Conservation (phyloP, 164 flowering plant genomes). For the Taxillus chinensis region DNA sequence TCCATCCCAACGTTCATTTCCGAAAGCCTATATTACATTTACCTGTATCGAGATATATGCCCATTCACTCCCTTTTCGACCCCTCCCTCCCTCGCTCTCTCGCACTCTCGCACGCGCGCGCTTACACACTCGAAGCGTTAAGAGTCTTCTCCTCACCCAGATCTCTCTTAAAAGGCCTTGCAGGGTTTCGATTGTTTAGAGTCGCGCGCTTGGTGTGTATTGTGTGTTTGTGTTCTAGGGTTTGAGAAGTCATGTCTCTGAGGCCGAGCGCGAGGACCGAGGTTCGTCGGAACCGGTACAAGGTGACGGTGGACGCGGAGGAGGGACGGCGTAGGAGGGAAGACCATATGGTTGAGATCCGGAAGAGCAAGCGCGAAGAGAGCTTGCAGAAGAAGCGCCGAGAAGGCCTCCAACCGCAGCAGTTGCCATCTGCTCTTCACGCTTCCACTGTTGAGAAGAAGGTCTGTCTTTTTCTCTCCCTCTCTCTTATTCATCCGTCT, state of each 20-base stretch:
- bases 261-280: conserved; percentile 62
- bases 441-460: conserved; percentile 38
- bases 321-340: conserved; percentile 71
- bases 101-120: no score
- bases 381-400: conserved; percentile 67
- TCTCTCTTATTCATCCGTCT: background rate
- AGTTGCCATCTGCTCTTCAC: conserved; percentile 26
- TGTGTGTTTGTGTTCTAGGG: conserved; percentile 1
- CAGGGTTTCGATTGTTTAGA: background rate
- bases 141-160: no score
- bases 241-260: conserved; percentile 43
- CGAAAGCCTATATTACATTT: no score
- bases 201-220: background rate
- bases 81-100: no score
- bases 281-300: conserved; percentile 68
- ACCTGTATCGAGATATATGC: no score
- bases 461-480: conserved; percentile 17
- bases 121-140: no score
- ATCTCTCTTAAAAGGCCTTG: background rate
- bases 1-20: no score
- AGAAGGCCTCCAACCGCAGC: conserved; percentile 51
- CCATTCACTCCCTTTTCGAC: no score
- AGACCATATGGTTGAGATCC: conserved; percentile 79
- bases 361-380: conserved; percentile 63
- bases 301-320: conserved; percentile 84